phyloP scores from a whole-genome alignment of 306 rosid genomes.

The Oemleria cerasiformis region DNA sequence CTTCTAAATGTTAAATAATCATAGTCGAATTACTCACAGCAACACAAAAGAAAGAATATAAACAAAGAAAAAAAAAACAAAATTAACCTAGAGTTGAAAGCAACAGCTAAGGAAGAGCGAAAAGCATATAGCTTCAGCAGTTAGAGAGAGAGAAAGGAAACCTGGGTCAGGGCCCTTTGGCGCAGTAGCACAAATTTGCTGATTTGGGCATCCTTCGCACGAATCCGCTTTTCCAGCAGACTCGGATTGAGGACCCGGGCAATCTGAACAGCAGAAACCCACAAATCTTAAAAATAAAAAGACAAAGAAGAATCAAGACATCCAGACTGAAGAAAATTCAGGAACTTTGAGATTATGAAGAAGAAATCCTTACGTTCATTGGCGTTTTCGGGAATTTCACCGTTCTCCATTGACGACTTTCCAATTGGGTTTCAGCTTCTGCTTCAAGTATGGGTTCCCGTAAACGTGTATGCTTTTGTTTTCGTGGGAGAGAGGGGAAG shows the following conservation, averaged over 20 bases:
- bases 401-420: conserved; percentile 45
- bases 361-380: conserved; percentile 42
- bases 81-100: not conserved
- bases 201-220: conserved; percentile 91
- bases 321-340: too few relatives aligned
- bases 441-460: not conserved
- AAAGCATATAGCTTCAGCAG: not conserved
- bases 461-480: too few relatives aligned
- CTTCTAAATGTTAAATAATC: not conserved
- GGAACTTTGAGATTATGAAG: too few relatives aligned
- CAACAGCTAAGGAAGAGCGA: not conserved
- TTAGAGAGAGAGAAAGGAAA: conserved; percentile 19
- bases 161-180: conserved; percentile 98
- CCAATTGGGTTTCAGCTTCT: not conserved
- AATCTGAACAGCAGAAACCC: conserved; percentile 45
- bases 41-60: not conserved
- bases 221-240: conserved; percentile 80
- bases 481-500: not conserved
- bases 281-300: not conserved
- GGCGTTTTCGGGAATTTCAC: conserved; percentile 74
- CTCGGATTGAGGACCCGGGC: conserved; percentile 86
- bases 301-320: not conserved
- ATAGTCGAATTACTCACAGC: not conserved
- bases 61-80: not conserved
- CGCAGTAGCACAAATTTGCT: conserved; percentile 79